Conservation (phyloP, 352 stramenopile genomes). For the Phytophthora citricola region DNA sequence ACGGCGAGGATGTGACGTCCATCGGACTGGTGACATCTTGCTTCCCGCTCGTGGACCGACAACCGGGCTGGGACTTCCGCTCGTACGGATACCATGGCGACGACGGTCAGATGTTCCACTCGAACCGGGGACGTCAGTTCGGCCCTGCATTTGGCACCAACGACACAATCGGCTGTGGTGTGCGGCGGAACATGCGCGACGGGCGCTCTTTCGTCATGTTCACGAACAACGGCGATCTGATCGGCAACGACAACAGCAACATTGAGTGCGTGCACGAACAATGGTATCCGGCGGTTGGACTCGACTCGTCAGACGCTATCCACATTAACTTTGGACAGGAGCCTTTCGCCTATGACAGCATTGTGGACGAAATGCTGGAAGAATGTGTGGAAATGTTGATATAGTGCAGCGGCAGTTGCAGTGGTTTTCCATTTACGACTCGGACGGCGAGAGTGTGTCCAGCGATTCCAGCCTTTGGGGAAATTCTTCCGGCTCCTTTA, state of each 20-base stretch:
- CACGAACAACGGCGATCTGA: constrained; percentile 37
- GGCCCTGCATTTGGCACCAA: constrained; percentile 35
- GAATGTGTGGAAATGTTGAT: constrained; percentile 31
- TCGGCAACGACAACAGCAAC: constrained; percentile 16
- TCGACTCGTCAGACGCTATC: constrained; percentile 40
- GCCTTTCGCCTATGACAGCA: constrained; percentile 38
- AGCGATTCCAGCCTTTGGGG: constrained; percentile 15
- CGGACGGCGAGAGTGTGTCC: constrained; percentile 33
- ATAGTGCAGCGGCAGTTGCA: constrained; percentile 37
- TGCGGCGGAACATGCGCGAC: constrained; percentile 30
- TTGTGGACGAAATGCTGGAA: constrained; percentile 39
- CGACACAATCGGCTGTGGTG: constrained; percentile 41
- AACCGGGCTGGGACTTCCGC: constrained; percentile 69
- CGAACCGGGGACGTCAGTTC: constrained; percentile 39
- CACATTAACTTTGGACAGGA: constrained; percentile 47
- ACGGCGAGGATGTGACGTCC: constrained; percentile 54
- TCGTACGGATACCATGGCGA: constrained; percentile 85
- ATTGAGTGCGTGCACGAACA: constrained; percentile 42
- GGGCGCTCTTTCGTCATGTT: constrained; percentile 43
- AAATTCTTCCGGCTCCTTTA: constrained; percentile 8
- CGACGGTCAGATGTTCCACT: constrained; percentile 72
- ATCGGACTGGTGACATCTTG: constrained; percentile 58
- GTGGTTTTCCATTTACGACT: constrained; percentile 42
- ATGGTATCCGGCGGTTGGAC: constrained; percentile 39
- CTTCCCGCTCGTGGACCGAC: constrained; percentile 66